Conservation (phyloP, 257 asterid genomes). For the Solanum peruvianum region DNA sequence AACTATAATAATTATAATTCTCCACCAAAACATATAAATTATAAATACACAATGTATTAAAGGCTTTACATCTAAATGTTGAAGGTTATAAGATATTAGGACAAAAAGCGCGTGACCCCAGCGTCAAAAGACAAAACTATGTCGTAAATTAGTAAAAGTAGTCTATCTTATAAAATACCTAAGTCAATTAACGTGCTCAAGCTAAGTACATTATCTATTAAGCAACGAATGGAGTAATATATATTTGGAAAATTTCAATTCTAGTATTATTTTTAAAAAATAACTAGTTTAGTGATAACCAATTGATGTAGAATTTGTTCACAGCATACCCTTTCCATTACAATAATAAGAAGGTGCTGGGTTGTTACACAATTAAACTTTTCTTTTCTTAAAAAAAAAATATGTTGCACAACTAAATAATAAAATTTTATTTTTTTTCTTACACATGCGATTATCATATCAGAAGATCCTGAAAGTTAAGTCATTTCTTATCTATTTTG, state of each 20-base stretch:
- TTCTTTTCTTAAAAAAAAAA: too few relatives aligned
- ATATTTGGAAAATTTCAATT: background rate
- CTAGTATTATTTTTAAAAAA: background rate
- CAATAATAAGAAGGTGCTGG: background rate
- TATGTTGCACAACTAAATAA: too few relatives aligned
- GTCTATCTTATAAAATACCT: too few relatives aligned
- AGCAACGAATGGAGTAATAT: background rate
- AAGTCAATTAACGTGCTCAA: too few relatives aligned
- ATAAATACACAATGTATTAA: background rate
- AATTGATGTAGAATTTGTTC: background rate
- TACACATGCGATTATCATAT: too few relatives aligned
- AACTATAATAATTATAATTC: too few relatives aligned
- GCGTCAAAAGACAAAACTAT: background rate
- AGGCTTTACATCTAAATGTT: background rate
- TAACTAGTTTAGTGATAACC: background rate
- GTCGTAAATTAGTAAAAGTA: background rate
- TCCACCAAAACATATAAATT: background rate
- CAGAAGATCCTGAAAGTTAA: too few relatives aligned
- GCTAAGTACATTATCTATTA: background rate
- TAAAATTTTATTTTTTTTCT: too few relatives aligned
- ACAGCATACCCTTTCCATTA: background rate
- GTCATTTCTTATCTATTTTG: too few relatives aligned
- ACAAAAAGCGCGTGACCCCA: too few relatives aligned
- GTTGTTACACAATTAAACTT: background rate
- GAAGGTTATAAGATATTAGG: too few relatives aligned